Base-by-base conservation (phyloP, 2,329 filamentous ascomycete genomes). In the Ceratocystis ficicola region DNA sequence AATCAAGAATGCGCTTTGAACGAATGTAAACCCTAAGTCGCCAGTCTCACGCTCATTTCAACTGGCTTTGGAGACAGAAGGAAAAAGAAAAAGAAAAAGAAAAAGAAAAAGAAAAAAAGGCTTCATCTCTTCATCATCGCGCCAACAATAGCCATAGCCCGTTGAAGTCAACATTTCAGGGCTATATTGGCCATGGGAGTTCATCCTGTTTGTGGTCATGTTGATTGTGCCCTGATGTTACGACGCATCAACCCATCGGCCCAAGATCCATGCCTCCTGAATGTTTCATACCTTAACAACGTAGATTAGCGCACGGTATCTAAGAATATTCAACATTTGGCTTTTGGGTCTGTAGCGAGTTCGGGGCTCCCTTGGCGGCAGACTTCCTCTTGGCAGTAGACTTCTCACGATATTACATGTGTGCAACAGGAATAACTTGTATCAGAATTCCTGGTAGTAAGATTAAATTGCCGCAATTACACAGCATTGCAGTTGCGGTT, bases 301-400 rank as follows among this genome's bases (percentile, higher is more conserved):
- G 22, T 30, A 57, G 52, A 57, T 57, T 57, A 57, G 52, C 52
- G 52, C 52, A 57, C 52, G 52, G 52, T 57, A 32, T 57, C 52
- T 57, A 57, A 32, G 52, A 57, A 57, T 57, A 57, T 17, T 57
- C 52, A 30, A 30, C 52, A 32, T 15, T 32, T 17, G 52, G 25
- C 15, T 32, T 10, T 17, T 57, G 52, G 10, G 25, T n/a, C 12
- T 57, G 28, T 30, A 57, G 52, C 52, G 52, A 57, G 52, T 57
- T 32, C 12, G 17, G 17, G 7, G 22, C 50, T 30, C 50, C 2
- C 50, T 30, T 30, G 22, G 22, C 12, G 2, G 8, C 17, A 25
- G 5, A 12, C 1, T 55, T 55, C n/a, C 32, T 10, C 32, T 36
- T 36, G 32, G 8, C 32, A 36, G 8, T 10, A 36, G 32, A 15